Evolutionary conservation across 2,329 filamentous ascomycete genomes (phyloP).

Genomic region (Celoporthe dispersa): DNA sequence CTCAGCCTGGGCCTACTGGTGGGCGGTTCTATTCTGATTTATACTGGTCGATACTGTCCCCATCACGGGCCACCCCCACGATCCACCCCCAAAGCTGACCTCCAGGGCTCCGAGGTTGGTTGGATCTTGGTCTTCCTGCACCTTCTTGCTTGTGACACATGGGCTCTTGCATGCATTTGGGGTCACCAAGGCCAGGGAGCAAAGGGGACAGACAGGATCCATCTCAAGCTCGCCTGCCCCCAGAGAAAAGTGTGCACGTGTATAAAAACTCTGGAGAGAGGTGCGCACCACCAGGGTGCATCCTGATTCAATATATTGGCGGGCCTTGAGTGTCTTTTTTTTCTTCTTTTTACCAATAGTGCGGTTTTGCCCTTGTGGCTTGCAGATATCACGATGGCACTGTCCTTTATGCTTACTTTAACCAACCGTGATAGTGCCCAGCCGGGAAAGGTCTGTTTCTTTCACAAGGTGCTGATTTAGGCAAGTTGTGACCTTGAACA

Average conservation of each 20-base stretch:
- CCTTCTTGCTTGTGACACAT: neutral
- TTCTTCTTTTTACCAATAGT: neutral
- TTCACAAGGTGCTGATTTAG: neutral
- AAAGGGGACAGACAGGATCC: neutral
- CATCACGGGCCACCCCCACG: no score
- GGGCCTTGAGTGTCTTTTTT: no score
- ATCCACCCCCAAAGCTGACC: neutral
- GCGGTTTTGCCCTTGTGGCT: neutral
- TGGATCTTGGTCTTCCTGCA: neutral
- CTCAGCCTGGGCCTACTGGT: no score
- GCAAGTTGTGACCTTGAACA: neutral
- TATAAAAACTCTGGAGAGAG: neutral
- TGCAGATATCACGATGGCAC: neutral
- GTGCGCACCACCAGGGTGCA: neutral
- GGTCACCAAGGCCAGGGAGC: neutral
- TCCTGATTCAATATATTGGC: slow-evolving; percentile 2
- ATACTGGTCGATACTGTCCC: no score
- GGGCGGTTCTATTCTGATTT: no score
- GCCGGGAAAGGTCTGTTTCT: neutral
- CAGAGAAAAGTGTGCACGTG: neutral
- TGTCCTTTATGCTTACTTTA: slow-evolving; percentile 3
- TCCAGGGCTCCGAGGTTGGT: neutral
- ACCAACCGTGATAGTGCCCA: neutral
- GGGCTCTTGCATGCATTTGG: neutral
- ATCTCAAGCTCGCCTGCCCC: neutral